Base-by-base conservation (phyloP, 2,329 filamentous ascomycete genomes). In the Fusarium goolgardi region DNA sequence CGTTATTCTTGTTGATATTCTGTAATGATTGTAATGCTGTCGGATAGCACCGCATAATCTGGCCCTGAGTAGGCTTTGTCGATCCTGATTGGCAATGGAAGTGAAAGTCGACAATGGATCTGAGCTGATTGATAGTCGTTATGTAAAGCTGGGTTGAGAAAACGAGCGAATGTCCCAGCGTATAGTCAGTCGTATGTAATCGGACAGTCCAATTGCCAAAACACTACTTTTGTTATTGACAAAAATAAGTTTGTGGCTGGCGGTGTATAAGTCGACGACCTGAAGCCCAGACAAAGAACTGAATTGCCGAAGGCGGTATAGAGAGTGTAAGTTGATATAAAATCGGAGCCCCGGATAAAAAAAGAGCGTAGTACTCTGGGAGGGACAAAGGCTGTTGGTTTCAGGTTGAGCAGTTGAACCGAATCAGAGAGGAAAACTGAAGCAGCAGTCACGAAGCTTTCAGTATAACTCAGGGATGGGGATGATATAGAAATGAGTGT, bases 321-420 rank as follows among this genome's bases (percentile, higher is more conserved):
- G 34, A 51, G 58, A 67, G 47, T 55, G 68, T 47, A 63, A 54
- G 41, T 51, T 52, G 50, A 43, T 65, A 59, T 63, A 62, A 58
- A 57, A 61, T 43, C 35, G 55, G 60, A 47, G 35, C 46, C 27
- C 32, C 34, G 7, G 47, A 25, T 25, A 37, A 55, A 31, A 56
- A 70, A 71, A 59, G 70, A 73, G 44, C 70, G 71, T 71, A 49
- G 52, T 50, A 59, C 71, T 63, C 63, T 59, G 41, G 49, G 49
- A 46, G 44, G 47, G 27, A 49, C 21, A 20, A 57, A 25, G 21
- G 50, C 47, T 45, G 54, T 47, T 52, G 59, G 57, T 53, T 54
- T 49, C 51, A 54, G 57, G 63, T 59, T 53, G 57, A 68, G 56
- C 61, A 70, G 69, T 51, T 51, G 60, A 57, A 55, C 35, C 29